phyloP scores from a whole-genome alignment of 1,284 basidiomycete species.

The Spongispora temasekensis region DNA sequence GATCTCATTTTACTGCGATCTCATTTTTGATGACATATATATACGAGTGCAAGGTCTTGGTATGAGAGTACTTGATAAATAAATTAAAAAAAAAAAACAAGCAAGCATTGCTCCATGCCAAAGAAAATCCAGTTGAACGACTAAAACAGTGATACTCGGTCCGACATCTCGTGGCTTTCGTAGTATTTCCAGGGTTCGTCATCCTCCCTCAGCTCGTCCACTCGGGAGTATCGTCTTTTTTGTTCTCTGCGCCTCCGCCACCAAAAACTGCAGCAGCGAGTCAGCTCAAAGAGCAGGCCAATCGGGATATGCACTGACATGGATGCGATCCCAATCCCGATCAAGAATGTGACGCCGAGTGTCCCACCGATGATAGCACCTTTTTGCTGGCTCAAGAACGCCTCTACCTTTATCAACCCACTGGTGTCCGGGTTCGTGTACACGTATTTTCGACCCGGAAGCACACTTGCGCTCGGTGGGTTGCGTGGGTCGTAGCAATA shows the following conservation, averaged over 20 bases:
- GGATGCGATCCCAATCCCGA: constrained; percentile 24
- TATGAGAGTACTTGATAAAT: no score
- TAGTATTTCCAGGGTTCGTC: constrained; percentile 36
- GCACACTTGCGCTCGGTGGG: constrained; percentile 24
- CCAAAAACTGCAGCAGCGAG: constrained; percentile 27
- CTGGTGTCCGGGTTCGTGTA: constrained; percentile 29
- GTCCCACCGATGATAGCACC: constrained; percentile 23
- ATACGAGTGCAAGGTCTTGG: no score
- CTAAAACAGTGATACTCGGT: constrained; percentile 11
- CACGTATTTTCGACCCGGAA: constrained; percentile 19
- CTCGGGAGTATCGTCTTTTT: constrained; percentile 22
- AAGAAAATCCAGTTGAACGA: background rate
- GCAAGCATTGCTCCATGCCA: no score
- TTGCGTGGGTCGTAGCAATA: constrained; percentile 37
- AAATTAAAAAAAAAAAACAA: no score
- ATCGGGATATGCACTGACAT: constrained; percentile 22
- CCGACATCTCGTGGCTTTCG: constrained; percentile 24
- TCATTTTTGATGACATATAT: background rate
- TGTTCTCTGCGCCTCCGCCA: constrained; percentile 30
- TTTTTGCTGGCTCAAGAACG: constrained; percentile 27
- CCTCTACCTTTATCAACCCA: constrained; percentile 21
- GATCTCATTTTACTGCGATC: constrained; percentile 28
- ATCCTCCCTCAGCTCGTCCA: constrained; percentile 31
- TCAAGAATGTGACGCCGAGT: constrained; percentile 14
- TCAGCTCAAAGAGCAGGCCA: constrained; percentile 1